These are phyloP conservation scores for Mucor piriformis DNA, from an alignment of 371 early-diverging fungal genomes.

Conservation along the genomic window DNA sequence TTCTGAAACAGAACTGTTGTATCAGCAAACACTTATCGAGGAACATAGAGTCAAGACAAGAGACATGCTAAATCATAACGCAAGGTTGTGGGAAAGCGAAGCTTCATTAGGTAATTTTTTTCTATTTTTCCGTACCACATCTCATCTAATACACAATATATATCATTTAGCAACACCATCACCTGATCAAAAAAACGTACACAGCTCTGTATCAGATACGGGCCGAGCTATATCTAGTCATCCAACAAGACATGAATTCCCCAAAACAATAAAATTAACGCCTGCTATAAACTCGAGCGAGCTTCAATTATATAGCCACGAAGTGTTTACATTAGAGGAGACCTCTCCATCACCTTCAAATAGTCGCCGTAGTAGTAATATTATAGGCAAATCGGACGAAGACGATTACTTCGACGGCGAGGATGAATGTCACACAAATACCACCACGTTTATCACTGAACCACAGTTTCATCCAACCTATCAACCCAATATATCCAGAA, in stretches of 20 bases:
- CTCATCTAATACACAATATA: neutral
- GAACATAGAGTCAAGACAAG: conserved; percentile 33
- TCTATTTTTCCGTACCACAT: conserved; percentile 3
- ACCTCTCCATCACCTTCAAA: neutral
- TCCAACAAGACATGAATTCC: neutral
- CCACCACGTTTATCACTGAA: conserved; percentile 15
- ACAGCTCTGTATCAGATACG: neutral
- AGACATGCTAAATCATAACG: conserved; percentile 41
- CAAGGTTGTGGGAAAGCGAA: conserved; percentile 37
- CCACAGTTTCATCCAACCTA: conserved; percentile 16
- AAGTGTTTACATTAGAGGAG: neutral
- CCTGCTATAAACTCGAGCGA: neutral
- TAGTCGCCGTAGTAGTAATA: neutral
- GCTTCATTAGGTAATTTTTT: conserved; percentile 7
- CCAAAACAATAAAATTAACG: neutral
- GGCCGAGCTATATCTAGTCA: neutral
- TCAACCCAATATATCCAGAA: conserved; percentile 16
- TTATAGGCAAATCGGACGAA: neutral
- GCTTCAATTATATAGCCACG: neutral
- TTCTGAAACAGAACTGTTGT: neutral
- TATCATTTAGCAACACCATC: neutral
- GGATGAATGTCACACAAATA: neutral
- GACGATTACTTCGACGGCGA: neutral
- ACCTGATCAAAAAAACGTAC: neutral
- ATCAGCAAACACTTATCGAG: conserved; percentile 24